Base-by-base conservation (phyloP, 306 rosid genomes). In the Urtica urens region DNA sequence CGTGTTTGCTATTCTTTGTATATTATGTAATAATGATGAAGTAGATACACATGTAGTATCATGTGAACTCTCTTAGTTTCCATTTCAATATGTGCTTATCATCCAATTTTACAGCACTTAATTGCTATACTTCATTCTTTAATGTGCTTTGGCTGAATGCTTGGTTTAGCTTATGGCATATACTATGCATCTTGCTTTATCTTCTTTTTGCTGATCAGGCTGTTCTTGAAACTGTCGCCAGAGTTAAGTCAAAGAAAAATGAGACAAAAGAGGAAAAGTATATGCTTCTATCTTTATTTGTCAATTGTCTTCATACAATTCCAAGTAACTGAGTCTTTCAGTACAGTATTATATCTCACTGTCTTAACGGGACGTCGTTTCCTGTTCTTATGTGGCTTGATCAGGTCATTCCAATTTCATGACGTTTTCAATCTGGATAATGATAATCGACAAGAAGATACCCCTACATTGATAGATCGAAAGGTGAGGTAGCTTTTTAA, bases 231-330 rank as follows among this genome's bases (percentile, higher is more conserved):
- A 92, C 99, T 31, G 99, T 92, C 62, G 96, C 99, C 63, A 82
- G 99, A 67, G 99, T 92, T 45, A 92, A 72, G 64, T 35, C 94
- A 16, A 92, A 86, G 81, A 92, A 92, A 76, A 92, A 92, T 59
- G 99, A 85, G 35, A 92, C 93, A 3, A 78, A 92, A 66, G 94
- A 92, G 78, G 96, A 92, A 56, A 82, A 79, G 99, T 92, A 90
- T 53, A 47, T 60, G 51, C 61, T 59, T 78, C 33, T 46, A 50
- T 41, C 51, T 52, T 56, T n/a, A 58, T 40, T 23, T 24, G 27
- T 26, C 51, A 10, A 41, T 47, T 48, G 40, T 60, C 35, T 41
- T 26, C 31, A 35, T 57, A 45, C 55, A 35, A 21, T 46, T 59
- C 65, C 37, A 27, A 23, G 14, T 23, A 47, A 46, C 60, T 27